Evolutionary conservation across 257 asterid genomes (phyloP), one percentile per base, ranked within the genome.

Genomic region (Solanum sparsipilum): DNA sequence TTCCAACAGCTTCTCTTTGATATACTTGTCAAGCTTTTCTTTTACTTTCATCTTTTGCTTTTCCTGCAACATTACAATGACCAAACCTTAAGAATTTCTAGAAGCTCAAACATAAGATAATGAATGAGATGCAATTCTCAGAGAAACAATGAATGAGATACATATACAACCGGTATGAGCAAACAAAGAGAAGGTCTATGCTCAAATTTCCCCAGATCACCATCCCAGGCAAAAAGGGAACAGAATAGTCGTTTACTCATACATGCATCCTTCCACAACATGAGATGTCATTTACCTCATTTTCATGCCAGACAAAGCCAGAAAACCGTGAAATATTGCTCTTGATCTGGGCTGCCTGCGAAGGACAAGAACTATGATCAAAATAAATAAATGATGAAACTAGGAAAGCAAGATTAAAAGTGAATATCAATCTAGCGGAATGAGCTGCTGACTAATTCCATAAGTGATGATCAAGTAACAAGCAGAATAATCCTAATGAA

Each of bases 231-330:
- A 48, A 2, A 20, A 82, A 5, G 58, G 86, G 70, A 46, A 81
- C 2, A 7, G 10, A 38, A 48, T 29, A 82, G 27, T 48, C 5
- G 34, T 5, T 48, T 9, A 10, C 29, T 81, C 38, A 5, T 44
- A 9, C 5, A 81, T 31, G 5, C 84, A 41, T 25, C 38, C 12
- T 13, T 81, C 5, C 13, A 36, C 15, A 46, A 81, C 70, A 81
- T 48, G 70, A 39, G 44, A 48, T 9, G 27, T 29, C 70, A 48
- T 12, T 72, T 89, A 96, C 99, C 98, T 95, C 98, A 86, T 96
- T 92, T 86, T 88, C 97, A 93, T 91, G 96, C 98, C 98, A 97
- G 74, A 95, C 98, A 38, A 96, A 94, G 83, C 99, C 98, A 87
- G 99, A 97, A 92, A 96, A 97, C 85, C 94, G 94, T 65, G 94